Conservation (phyloP, 306 rosid species). For the Pyrus betulifolia region DNA sequence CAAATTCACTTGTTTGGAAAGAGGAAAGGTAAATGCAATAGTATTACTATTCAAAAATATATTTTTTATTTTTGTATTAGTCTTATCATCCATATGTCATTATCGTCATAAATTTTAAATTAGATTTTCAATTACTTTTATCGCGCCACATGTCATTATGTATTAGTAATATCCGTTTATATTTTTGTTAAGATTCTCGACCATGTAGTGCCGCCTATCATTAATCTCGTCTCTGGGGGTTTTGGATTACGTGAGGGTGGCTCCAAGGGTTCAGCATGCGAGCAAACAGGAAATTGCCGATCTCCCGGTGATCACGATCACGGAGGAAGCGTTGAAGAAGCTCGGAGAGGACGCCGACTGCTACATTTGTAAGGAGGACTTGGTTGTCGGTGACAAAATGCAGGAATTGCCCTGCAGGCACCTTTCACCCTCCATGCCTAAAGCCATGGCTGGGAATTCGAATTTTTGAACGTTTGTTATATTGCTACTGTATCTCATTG, state of each 20-base stretch:
- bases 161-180: too few species aligned
- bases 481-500: neutral
- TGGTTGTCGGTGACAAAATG: constrained; percentile 68
- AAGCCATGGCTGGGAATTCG: constrained; percentile 91
- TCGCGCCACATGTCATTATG: too few species aligned
- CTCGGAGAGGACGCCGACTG: constrained; percentile 74
- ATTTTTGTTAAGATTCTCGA: too few species aligned
- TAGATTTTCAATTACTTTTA: too few species aligned
- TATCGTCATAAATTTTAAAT: too few species aligned
- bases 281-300: constrained; percentile 85
- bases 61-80: too few species aligned
- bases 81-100: too few species aligned
- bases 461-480: neutral
- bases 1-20: too few species aligned
- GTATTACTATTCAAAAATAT: too few species aligned
- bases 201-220: too few species aligned
- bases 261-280: constrained; percentile 78
- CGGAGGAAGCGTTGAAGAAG: constrained; percentile 56
- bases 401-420: constrained; percentile 98
- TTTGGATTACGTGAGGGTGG: constrained; percentile 33
- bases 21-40: too few species aligned
- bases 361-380: constrained; percentile 81
- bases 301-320: constrained; percentile 66
- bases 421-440: constrained; percentile 82
- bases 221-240: constrained; percentile 19